Evolutionary conservation across 768 basidiomycete genomes (phyloP).

Genomic region (Wakefieldia striispora): DNA sequence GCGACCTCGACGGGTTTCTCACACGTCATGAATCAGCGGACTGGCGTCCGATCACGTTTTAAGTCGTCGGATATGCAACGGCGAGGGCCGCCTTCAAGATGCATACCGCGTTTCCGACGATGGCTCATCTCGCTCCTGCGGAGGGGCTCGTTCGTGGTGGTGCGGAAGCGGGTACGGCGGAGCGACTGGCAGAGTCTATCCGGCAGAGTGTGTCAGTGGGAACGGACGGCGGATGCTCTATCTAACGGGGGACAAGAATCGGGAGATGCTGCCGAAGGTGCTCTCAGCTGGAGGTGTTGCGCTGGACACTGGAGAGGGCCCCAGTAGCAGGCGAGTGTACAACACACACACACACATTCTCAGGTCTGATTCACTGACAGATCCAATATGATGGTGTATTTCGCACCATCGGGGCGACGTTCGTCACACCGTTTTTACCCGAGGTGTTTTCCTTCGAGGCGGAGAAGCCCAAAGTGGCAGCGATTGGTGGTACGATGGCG

Average conservation of each 20-base stretch:
- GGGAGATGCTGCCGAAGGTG: constrained; percentile 58
- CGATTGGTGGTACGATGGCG: constrained; percentile 69
- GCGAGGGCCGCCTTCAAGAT: constrained; percentile 41
- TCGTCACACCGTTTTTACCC: constrained; percentile 50
- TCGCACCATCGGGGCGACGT: constrained; percentile 70
- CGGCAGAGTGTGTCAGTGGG: constrained; percentile 34
- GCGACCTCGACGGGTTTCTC: neutral
- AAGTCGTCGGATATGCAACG: constrained; percentile 73
- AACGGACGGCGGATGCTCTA: constrained; percentile 49
- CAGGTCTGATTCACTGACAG: neutral
- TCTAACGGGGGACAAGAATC: constrained; percentile 85
- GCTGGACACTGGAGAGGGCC: constrained; percentile 35
- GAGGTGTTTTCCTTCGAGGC: constrained; percentile 35
- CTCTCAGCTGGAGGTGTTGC: constrained; percentile 44
- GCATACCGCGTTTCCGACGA: constrained; percentile 32
- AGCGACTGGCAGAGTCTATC: constrained; percentile 65
- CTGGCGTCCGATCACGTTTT: constrained; percentile 69
- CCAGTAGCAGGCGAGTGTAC: constrained; percentile 24
- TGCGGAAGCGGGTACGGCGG: constrained; percentile 60
- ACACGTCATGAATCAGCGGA: constrained; percentile 24
- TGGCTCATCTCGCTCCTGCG: constrained; percentile 32
- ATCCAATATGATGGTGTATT: constrained; percentile 62
- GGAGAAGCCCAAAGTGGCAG: constrained; percentile 43
- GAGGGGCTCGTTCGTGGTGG: constrained; percentile 40
- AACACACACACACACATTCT: neutral